phyloP scores from a whole-genome alignment of 257 asterid species.

The Penstemon barbatus region DNA sequence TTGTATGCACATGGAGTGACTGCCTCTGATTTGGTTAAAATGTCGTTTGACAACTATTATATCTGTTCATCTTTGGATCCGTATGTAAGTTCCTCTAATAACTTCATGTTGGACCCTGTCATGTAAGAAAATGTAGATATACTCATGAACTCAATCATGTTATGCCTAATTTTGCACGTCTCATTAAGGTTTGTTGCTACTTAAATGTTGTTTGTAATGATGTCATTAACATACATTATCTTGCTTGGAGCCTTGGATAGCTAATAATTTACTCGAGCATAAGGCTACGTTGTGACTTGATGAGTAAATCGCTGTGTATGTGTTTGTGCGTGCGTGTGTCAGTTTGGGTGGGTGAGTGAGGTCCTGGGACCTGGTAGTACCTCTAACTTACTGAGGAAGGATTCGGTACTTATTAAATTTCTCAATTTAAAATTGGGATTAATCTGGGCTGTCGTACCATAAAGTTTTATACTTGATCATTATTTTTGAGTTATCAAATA shows the following conservation, averaged over 20 bases:
- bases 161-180: not conserved
- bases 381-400: too few species aligned
- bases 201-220: not conserved
- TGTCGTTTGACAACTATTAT: not conserved
- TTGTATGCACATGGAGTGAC: not conserved
- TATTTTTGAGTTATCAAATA: too few species aligned
- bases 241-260: not conserved
- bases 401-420: too few species aligned
- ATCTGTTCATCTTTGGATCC: not conserved
- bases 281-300: not conserved
- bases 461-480: too few species aligned
- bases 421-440: too few species aligned
- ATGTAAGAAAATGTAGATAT: not conserved
- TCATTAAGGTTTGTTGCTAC: not conserved
- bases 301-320: too few species aligned
- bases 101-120: not conserved
- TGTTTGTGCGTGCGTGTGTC: too few species aligned
- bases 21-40: not conserved
- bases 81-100: constrained; percentile 10
- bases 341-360: too few species aligned
- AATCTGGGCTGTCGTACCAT: too few species aligned
- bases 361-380: too few species aligned
- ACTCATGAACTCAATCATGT: not conserved
- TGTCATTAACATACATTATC: not conserved
- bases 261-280: too few species aligned